A percentile compares a stretch with the other conserved stretches of the same genome.
Evolutionary conservation across 805 yeast genomes (phyloP).

Genomic region (Wickerhamomyces canadensis): DNA sequence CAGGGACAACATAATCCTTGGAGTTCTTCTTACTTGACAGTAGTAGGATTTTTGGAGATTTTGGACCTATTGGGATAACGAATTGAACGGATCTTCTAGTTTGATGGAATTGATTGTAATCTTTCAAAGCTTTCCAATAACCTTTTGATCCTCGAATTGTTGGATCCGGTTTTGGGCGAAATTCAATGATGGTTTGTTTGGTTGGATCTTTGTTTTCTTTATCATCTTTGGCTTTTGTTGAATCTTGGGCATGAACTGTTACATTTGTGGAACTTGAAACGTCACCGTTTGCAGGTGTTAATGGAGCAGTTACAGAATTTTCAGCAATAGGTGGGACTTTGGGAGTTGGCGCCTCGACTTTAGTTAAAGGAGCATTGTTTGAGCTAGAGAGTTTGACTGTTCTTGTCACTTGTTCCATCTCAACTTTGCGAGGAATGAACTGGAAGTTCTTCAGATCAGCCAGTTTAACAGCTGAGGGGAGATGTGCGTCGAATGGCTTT

Average conservation of each 20-base stretch:
- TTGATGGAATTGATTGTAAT: constrained; percentile 5
- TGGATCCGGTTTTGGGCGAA: constrained; percentile 2
- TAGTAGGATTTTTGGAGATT: constrained; percentile 8
- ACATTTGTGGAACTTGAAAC: too few species aligned
- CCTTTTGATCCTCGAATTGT: constrained; percentile 3
- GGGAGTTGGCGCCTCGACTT: background rate
- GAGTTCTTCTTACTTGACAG: constrained; percentile 1
- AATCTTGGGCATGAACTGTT: background rate
- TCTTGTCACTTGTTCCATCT: too few species aligned
- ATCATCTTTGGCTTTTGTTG: background rate
- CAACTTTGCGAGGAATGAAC: too few species aligned
- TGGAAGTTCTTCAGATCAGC: too few species aligned
- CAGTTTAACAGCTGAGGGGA: too few species aligned
- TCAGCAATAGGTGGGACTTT: too few species aligned
- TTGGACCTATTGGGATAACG: constrained; percentile 9
- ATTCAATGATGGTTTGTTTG: background rate
- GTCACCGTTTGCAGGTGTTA: too few species aligned
- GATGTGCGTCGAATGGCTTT: too few species aligned
- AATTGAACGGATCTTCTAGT: constrained; percentile 12
- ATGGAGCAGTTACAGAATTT: too few species aligned
- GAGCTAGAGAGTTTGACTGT: too few species aligned
- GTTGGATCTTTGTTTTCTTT: background rate
- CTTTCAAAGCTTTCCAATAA: constrained; percentile 3
- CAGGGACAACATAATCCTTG: constrained; percentile 8
- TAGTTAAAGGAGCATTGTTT: too few species aligned